phyloP scores from a whole-genome alignment of 2,329 filamentous ascomycete species.

The Fusarium longipes region DNA sequence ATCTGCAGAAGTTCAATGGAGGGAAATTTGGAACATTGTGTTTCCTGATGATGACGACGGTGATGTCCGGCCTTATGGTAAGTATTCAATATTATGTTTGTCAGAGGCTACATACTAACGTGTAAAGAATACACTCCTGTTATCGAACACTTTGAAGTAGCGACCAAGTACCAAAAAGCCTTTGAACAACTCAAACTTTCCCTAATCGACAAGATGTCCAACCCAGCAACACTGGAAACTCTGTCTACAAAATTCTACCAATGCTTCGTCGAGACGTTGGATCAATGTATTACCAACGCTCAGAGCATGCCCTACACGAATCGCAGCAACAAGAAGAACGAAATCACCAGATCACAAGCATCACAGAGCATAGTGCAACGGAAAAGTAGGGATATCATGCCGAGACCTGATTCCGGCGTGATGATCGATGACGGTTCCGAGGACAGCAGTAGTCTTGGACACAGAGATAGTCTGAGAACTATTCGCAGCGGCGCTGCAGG shows the following conservation, averaged over 20 bases:
- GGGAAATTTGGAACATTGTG: conserved; percentile 56
- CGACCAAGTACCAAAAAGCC: conserved; percentile 49
- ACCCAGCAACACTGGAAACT: conserved; percentile 53
- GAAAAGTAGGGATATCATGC: conserved; percentile 43
- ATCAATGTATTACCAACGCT: conserved; percentile 51
- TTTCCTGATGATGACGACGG: conserved; percentile 56
- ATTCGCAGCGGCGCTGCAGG: conserved; percentile 34
- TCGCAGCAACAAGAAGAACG: conserved; percentile 55
- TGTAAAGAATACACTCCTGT: conserved; percentile 54
- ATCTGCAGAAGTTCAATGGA: conserved; percentile 55
- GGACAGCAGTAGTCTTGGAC: conserved; percentile 50
- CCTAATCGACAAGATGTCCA: conserved; percentile 54
- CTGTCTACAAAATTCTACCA: conserved; percentile 55
- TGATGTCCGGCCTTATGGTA: conserved; percentile 49
- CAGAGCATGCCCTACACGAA: conserved; percentile 55
- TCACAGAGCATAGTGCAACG: conserved; percentile 37
- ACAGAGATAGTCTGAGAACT: conserved; percentile 50
- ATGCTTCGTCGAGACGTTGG: conserved; percentile 55
- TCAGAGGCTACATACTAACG: background rate
- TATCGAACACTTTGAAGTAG: conserved; percentile 57
- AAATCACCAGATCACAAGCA: conserved; percentile 39
- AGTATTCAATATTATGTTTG: background rate
- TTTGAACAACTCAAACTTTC: conserved; percentile 50
- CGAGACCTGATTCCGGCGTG: conserved; percentile 54
- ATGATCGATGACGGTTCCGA: conserved; percentile 55